Evolutionary conservation across 129 eudicot species (phyloP), one percentile per base, ranked within the genome.

Genomic region (Gnaphalium uliginosum): DNA sequence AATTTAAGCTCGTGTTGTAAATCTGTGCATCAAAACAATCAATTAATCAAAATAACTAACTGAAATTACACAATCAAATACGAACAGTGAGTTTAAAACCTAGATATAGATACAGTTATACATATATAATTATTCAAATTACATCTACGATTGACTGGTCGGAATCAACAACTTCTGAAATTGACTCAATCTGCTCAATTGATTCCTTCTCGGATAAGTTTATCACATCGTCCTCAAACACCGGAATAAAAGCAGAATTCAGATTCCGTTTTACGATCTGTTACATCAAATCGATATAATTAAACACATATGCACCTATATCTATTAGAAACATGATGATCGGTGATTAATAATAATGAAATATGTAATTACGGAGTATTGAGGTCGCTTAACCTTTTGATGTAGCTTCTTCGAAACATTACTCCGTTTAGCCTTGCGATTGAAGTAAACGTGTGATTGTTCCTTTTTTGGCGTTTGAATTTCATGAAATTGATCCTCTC

Each of bases 401-500:
- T 81, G 59, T 30, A 29, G 66, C 67, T 82, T 74, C 35, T 81
- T 66, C 39, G 66, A 64, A 33, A 59, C 22, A 23, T 61, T 78
- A 39, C 10, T 63, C 48, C 30, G 17, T 65, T 82, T 82, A 37
- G 56, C 18, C 68, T 73, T 66, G 61, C 82, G 79, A 72, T 76
- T 82, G 29, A 71, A 73, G 50, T 71, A 37, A 71, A 32, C 66
- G 17, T 13, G 67, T 3, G 53, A 23, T 48, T n/a, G 41, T 26
- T 80, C 84, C 79, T 80, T 74, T 61, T 81, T 66, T 25, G 81
- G 81, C 27, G 81, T 71, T 76, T 70, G 81, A 65, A 81, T 30
- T n/a, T 54, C 78, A 58, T 76, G 78, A 81, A 71, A 81, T 76
- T 64, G 67, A 48, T 77, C 79, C 39, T 64, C 78, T 61, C 5